These are phyloP conservation scores for Fraxinus sp. DNA, from an alignment of 305 asterid species.

Conservation along the genomic window DNA sequence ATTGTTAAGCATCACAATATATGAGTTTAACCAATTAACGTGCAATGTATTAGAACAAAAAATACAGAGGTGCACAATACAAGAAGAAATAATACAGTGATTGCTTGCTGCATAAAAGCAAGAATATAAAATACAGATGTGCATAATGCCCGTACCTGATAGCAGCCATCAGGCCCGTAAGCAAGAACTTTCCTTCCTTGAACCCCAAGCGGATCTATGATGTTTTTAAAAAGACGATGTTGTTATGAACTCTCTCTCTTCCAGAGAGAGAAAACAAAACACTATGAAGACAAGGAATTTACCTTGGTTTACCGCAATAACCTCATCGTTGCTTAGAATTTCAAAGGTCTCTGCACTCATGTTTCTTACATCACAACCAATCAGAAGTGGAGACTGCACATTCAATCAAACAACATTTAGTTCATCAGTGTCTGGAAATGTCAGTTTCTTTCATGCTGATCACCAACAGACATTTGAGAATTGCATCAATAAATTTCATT, in stretches of 20 bases:
- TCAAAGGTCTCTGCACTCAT: constrained; percentile 66
- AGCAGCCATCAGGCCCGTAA: constrained; percentile 57
- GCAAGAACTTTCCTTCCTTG: constrained; percentile 78
- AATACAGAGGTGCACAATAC: not conserved
- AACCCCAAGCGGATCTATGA: constrained; percentile 78
- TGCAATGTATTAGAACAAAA: not conserved
- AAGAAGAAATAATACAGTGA: not conserved
- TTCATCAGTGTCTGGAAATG: not conserved
- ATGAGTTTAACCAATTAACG: not conserved
- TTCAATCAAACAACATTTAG: constrained; percentile 17
- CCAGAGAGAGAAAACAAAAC: constrained; percentile 1
- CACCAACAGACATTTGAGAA: not conserved
- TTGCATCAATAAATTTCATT: not conserved
- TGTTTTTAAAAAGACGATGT: not conserved
- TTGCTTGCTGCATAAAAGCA: not conserved
- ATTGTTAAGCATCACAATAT: not conserved
- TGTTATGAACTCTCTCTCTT: not conserved
- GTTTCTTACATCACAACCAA: constrained; percentile 92
- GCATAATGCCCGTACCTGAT: constrained; percentile 48
- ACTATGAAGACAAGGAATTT: constrained; percentile 8
- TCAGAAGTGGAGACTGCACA: constrained; percentile 77
- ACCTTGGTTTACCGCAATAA: constrained; percentile 91
- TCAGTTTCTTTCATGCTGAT: not conserved
- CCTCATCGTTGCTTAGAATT: constrained; percentile 76
- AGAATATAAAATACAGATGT: not conserved